A percentile compares a stretch with the other conserved stretches of the same genome.
phyloP scores from a whole-genome alignment of 805 yeast genomes.

The Wickerhamiella musiphila region DNA sequence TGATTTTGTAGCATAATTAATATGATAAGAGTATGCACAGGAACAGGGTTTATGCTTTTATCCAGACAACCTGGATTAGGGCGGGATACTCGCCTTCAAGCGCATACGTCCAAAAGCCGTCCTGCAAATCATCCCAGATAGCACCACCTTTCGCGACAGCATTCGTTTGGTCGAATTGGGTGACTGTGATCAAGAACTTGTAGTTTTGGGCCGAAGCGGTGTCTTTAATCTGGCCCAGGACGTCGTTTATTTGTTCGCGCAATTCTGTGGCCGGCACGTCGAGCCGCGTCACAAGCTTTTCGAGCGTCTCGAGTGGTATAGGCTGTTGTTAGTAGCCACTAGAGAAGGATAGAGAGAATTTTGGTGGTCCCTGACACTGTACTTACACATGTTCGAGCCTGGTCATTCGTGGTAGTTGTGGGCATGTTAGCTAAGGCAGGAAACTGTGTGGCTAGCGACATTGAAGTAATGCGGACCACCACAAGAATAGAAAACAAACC shows the following conservation, averaged over 20 bases:
- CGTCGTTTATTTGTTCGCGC: constrained; percentile 5
- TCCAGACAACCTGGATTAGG: constrained; percentile 12
- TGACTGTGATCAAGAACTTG: constrained; percentile 12
- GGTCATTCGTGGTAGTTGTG: constrained; percentile 7
- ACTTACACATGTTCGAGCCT: constrained; percentile 11
- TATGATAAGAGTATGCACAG: neutral
- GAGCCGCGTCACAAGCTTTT: too few relatives aligned
- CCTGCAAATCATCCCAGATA: constrained; percentile 15
- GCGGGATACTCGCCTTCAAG: constrained; percentile 1
- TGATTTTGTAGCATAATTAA: neutral
- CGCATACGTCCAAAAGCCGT: constrained; percentile 13
- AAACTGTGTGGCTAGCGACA: neutral
- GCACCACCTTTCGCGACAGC: constrained; percentile 10
- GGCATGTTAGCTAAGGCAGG: neutral
- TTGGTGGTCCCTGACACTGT: too few relatives aligned
- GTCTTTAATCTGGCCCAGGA: constrained; percentile 3
- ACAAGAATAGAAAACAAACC: too few relatives aligned
- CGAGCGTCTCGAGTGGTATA: too few relatives aligned
- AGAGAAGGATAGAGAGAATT: too few relatives aligned
- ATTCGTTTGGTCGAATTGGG: constrained; percentile 6
- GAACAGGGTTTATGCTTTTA: constrained; percentile 2
- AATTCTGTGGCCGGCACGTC: constrained; percentile 1
- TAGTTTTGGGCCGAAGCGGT: constrained; percentile 8
- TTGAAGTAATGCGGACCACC: neutral
- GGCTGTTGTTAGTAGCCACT: too few relatives aligned